Conservation (phyloP, 2,329 filamentous ascomycete genomes). For the Neoarthrinium moseri region DNA sequence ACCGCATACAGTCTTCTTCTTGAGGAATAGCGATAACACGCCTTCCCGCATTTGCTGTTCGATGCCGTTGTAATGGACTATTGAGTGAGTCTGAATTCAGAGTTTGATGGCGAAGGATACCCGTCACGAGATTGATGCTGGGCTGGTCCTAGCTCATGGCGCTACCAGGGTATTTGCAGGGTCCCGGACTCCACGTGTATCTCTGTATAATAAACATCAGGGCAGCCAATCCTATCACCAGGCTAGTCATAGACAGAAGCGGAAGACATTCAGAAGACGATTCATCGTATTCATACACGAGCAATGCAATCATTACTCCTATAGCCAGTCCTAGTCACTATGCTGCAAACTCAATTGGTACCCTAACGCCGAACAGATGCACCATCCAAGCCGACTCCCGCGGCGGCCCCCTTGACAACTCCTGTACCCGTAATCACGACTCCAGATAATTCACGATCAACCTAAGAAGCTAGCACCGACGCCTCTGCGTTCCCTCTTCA, state of each 20-base stretch:
- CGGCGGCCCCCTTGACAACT: too few relatives aligned
- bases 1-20: conserved; percentile 20
- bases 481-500: conserved; percentile 68
- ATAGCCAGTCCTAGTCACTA: neutral
- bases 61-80: too few relatives aligned
- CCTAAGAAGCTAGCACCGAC: conserved; percentile 60
- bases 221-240: neutral
- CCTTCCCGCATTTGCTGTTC: conserved; percentile 17
- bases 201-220: neutral
- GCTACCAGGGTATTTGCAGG: neutral
- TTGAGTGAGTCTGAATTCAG: neutral
- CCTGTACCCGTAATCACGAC: conserved; percentile 6
- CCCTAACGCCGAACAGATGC: conserved; percentile 2
- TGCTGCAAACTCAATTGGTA: neutral
- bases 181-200: neutral
- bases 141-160: conserved; percentile 1
- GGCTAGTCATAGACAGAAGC: too few relatives aligned
- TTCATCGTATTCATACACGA: conserved; percentile 5
- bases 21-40: conserved; percentile 12
- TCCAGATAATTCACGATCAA: conserved; percentile 23
- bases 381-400: too few relatives aligned
- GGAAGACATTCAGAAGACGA: too few relatives aligned
- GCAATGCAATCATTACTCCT: conserved; percentile 1
- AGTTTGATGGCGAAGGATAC: neutral
- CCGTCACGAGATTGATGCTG: conserved; percentile 1